Evolutionary conservation across 306 rosid genomes (phyloP).

Genomic region (Ormosia semicastrata): DNA sequence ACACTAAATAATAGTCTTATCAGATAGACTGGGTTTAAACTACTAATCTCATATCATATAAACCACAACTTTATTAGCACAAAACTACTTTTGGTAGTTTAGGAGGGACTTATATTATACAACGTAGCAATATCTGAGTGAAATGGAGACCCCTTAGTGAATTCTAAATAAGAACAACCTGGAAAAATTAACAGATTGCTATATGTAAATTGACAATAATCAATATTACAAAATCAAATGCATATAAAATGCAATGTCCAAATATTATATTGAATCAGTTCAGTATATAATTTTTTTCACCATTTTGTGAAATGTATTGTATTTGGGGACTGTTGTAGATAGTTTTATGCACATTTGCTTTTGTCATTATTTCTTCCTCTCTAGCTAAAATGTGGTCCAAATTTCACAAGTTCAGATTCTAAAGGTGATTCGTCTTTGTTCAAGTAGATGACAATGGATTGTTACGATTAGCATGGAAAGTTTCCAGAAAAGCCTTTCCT

Average conservation of each 20-base stretch:
- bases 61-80: too few species aligned
- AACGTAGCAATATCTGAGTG: conserved; percentile 67
- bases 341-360: conserved; percentile 89
- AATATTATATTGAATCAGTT: not conserved
- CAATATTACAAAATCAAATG: not conserved
- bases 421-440: too few species aligned
- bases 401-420: conserved; percentile 68
- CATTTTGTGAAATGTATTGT: conserved; percentile 66
- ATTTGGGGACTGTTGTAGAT: conserved; percentile 79
- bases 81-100: not conserved
- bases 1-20: too few species aligned
- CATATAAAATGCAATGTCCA: not conserved
- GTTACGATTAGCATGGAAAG: too few species aligned
- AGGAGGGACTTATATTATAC: conserved; percentile 59
- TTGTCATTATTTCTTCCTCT: conserved; percentile 95
- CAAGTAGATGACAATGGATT: too few species aligned
- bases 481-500: too few species aligned
- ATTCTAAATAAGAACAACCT: conserved; percentile 77
- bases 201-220: conserved; percentile 20
- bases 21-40: not conserved
- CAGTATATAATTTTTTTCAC: conserved; percentile 26
- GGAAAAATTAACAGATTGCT: conserved; percentile 17
- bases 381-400: conserved; percentile 97
- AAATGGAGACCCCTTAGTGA: conserved; percentile 69
- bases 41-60: not conserved